Evolutionary conservation across 202 grass and related monocot species (phyloP).

Genomic region (Schoenoplectus tabernaemontani): DNA sequence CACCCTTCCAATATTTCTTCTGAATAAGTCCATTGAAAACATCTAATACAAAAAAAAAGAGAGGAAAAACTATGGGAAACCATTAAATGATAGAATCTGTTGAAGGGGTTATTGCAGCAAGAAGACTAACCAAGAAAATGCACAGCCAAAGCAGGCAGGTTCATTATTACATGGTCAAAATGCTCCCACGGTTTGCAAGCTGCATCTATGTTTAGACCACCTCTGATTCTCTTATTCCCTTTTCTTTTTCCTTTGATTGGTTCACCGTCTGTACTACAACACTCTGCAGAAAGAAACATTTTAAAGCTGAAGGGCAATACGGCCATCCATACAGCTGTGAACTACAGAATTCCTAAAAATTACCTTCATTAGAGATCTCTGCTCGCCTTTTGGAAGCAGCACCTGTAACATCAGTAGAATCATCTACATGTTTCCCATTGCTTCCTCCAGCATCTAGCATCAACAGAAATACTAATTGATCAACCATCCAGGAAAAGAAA

Average conservation of each 20-base stretch:
- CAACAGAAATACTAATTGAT: slow-evolving; percentile 8
- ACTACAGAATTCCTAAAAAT: background rate
- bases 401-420: slow-evolving; percentile 24
- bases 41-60: slow-evolving; percentile 40
- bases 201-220: slow-evolving; percentile 26
- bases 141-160: slow-evolving; percentile 88
- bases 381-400: slow-evolving; percentile 53
- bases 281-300: slow-evolving; percentile 18
- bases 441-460: slow-evolving; percentile 38
- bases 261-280: slow-evolving; percentile 29
- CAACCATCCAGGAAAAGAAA: background rate
- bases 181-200: slow-evolving; percentile 56
- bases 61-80: slow-evolving; percentile 1
- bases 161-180: slow-evolving; percentile 90
- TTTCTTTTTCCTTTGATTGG: slow-evolving; percentile 42
- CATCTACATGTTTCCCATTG: slow-evolving; percentile 24
- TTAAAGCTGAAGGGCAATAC: background rate
- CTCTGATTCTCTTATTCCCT: slow-evolving; percentile 70
- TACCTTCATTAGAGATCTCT: slow-evolving; percentile 54
- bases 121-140: slow-evolving; percentile 53
- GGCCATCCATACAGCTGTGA: background rate
- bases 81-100: slow-evolving; percentile 6
- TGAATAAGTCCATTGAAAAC: slow-evolving; percentile 66
- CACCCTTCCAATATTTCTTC: slow-evolving; percentile 70
- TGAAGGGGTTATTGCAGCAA: slow-evolving; percentile 14